phyloP scores from a whole-genome alignment of 495 filamentous ascomycete genomes.

The Aspergillus bertholletiae region DNA sequence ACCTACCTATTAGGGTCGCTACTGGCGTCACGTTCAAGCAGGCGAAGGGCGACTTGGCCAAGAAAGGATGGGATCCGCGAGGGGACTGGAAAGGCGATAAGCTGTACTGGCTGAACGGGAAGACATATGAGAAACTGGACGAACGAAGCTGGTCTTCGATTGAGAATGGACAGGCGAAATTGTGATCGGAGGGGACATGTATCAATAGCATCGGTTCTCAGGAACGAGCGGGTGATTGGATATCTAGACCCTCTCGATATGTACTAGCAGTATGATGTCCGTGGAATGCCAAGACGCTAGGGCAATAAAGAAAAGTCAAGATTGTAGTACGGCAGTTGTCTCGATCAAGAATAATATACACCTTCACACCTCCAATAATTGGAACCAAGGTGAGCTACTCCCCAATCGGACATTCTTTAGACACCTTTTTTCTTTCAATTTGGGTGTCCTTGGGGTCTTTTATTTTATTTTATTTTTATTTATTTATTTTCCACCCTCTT shows the following conservation, averaged over 20 bases:
- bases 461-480: no score
- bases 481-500: no score
- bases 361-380: no score
- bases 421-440: no score
- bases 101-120: constrained; percentile 47
- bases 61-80: constrained; percentile 43
- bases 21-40: constrained; percentile 52
- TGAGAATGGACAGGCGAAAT: constrained; percentile 42
- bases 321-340: no score
- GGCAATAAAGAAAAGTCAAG: background rate
- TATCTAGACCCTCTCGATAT: background rate
- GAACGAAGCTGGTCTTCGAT: constrained; percentile 39
- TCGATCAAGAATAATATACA: no score
- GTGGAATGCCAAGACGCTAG: background rate
- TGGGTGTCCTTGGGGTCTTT: no score
- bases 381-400: no score
- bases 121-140: constrained; percentile 37
- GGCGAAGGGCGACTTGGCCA: constrained; percentile 44
- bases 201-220: background rate
- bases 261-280: background rate
- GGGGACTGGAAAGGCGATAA: constrained; percentile 35
- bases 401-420: no score
- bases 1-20: constrained; percentile 31
- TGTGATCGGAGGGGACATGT: constrained; percentile 22
- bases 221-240: background rate